Base-by-base conservation (phyloP, 306 rosid genomes). In the Quercus bicolor region DNA sequence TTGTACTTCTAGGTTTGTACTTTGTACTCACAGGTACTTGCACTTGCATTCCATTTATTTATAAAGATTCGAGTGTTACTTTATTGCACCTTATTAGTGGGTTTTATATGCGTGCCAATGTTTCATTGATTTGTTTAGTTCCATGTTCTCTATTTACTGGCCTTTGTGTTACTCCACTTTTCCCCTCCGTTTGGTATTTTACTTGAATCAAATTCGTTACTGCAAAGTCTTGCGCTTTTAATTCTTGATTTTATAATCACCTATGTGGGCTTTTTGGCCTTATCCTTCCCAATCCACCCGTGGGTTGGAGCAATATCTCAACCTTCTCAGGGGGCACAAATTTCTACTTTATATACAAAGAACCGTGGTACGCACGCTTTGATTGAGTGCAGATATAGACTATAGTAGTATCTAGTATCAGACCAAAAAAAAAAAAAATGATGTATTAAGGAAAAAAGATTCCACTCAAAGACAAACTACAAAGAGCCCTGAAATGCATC, bases 1-100 rank as follows among this genome's bases (percentile, higher is more conserved):
- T 81, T 89, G 87, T 87, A 79, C 92, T 86, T 68, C 77, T 73
- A 69, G 75, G 75, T 80, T 82, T 86, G 89, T 87, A 76, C 85
- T 85, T 78, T 84, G 26, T 13, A 48, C 53, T 11, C 53, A 48
- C 53, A 40, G 66, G 84, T 78, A 83, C 91, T 66, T 75, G 79
- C 75, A 79, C 86, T 77, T 80, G 4, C 77, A 77, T 72, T 40
- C 80, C 45, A 77, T 80, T 85, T 71, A 8, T 84, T 78, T 52
- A 76, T 78, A 72, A 71, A 31, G 76, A 72, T 80, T 82, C 70
- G 68, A 74, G 83, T 82, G 68, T 79, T 75, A 77, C 81, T 78
- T 88, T 78, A 34, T 19, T 68, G 6, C 43, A 10, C 60, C 71
- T 24, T 45, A 23, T 19, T 66, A 33, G 52, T 33, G 81, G 77